Percentiles rank a stretch among this genome's conserved stretches.
Evolutionary conservation across 2,329 filamentous ascomycete species (phyloP).

Genomic region (Calonectria pauciramosa): DNA sequence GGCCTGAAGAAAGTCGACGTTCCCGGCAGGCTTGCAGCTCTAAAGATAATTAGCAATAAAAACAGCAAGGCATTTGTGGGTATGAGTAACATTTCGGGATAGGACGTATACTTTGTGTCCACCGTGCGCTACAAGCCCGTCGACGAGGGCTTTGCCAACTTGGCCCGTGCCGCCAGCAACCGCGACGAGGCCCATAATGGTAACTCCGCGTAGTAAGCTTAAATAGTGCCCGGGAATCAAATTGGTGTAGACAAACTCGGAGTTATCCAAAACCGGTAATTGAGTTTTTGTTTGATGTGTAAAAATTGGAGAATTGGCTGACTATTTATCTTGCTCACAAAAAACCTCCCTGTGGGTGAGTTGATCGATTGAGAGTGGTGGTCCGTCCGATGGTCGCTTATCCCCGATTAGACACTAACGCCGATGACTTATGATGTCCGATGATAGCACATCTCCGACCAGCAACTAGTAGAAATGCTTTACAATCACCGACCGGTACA

Average conservation of each 20-base stretch:
- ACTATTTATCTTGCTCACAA: neutral
- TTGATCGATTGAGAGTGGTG: neutral
- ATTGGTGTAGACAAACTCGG: neutral
- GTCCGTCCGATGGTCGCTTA: neutral
- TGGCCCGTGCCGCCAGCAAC: slow-evolving; percentile 37
- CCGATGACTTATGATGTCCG: neutral
- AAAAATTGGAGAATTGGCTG: neutral
- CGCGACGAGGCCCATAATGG: slow-evolving; percentile 32
- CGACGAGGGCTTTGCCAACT: slow-evolving; percentile 35
- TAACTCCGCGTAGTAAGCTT: neutral
- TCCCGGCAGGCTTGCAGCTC: neutral
- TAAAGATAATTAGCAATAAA: neutral
- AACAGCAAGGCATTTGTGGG: neutral
- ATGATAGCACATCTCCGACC: neutral
- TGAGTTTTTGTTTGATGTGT: too few species aligned
- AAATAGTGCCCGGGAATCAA: neutral
- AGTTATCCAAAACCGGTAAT: neutral
- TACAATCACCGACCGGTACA: neutral
- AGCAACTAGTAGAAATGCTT: neutral
- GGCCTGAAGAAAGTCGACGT: slow-evolving; percentile 24
- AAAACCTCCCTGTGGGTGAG: neutral
- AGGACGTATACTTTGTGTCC: slow-evolving; percentile 32
- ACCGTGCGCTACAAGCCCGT: slow-evolving; percentile 33
- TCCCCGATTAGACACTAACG: neutral
- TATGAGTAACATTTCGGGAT: slow-evolving; percentile 28